Evolutionary conservation across 306 rosid genomes (phyloP).

Genomic region (Begonia masoniana): DNA sequence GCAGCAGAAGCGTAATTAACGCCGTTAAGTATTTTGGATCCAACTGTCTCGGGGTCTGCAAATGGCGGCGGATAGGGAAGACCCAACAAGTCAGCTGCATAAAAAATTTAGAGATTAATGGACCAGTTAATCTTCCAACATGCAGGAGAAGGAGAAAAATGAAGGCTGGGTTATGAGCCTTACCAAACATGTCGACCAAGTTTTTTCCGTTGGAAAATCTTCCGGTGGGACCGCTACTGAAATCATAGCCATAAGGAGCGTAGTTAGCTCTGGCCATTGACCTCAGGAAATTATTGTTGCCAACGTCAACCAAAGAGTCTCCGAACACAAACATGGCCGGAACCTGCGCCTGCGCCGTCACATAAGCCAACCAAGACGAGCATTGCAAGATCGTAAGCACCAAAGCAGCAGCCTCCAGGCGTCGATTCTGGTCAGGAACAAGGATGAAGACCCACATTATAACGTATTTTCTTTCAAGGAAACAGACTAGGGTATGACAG

Average conservation of each 20-base stretch:
- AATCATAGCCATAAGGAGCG: slow-evolving; percentile 70
- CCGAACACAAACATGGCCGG: slow-evolving; percentile 81
- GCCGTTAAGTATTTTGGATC: slow-evolving; percentile 35
- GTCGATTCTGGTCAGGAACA: too few relatives aligned
- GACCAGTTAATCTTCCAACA: too few relatives aligned
- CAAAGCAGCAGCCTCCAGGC: neutral
- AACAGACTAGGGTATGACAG: too few relatives aligned
- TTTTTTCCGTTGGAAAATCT: slow-evolving; percentile 72
- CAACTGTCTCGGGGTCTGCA: slow-evolving; percentile 36
- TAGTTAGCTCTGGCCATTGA: slow-evolving; percentile 48
- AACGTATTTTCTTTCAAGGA: too few relatives aligned
- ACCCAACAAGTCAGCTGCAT: slow-evolving; percentile 48
- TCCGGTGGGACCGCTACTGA: slow-evolving; percentile 39
- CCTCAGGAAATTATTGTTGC: slow-evolving; percentile 59
- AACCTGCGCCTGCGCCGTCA: slow-evolving; percentile 20
- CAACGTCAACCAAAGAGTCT: slow-evolving; percentile 76
- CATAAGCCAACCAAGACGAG: neutral
- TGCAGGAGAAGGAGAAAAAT: too few relatives aligned
- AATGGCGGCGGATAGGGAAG: slow-evolving; percentile 55
- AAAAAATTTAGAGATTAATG: neutral
- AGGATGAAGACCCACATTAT: too few relatives aligned
- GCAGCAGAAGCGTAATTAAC: slow-evolving; percentile 85
- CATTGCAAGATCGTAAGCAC: slow-evolving; percentile 14
- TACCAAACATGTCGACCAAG: slow-evolving; percentile 56
- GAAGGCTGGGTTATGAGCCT: neutral